Evolutionary conservation across 176 grass and related monocot species (phyloP), one percentile per base, ranked within the genome.

Genomic region (Eragrostis nindensis): DNA sequence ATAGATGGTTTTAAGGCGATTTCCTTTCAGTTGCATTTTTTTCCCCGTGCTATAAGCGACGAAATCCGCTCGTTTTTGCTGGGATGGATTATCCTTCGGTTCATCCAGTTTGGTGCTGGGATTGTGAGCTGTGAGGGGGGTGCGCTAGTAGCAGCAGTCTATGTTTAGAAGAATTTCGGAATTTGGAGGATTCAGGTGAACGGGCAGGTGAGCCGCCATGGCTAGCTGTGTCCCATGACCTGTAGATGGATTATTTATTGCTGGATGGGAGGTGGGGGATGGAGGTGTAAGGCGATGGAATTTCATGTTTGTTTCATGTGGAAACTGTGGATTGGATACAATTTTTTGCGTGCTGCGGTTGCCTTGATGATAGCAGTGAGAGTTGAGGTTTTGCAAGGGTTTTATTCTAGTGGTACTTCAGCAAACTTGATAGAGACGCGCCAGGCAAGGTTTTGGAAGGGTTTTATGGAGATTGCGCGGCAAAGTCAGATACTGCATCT

Each of bases 381-480:
- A 29, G 15, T 57, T 21, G 10, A 53, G 32, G 57, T 64, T 65
- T 43, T 25, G 59, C 59, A 41, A 30, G 44, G n/a, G 66, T 39
- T 73, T 74, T 65, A n/a, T 39, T 47, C 11, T 9, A 24, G 17
- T 7, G 39, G 5, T 39, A 7, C 3, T 36, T 36, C 32, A 6
- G n/a, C 17, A 49, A 62, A 18, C 7, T 62, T 70, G 12, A 21
- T 50, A 39, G 39, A 39, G 55, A 26, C 11, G n/a, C n/a, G 8
- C 25, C 4, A 16, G 8, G 61, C 11, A 21, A 61, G 62, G 76
- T 74, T 80, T 68, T 66, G 77, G 76, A 74, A 72, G 59, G 61
- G 80, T 45, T 80, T 80, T 67, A 68, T 39, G 26, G 17, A 30
- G 21, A 48, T 36, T 10, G 13, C 21, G 15, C 1, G 18, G 11